Evolutionary conservation across 768 basidiomycete species (phyloP).

Genomic region (Pisolithus tinctorius): DNA sequence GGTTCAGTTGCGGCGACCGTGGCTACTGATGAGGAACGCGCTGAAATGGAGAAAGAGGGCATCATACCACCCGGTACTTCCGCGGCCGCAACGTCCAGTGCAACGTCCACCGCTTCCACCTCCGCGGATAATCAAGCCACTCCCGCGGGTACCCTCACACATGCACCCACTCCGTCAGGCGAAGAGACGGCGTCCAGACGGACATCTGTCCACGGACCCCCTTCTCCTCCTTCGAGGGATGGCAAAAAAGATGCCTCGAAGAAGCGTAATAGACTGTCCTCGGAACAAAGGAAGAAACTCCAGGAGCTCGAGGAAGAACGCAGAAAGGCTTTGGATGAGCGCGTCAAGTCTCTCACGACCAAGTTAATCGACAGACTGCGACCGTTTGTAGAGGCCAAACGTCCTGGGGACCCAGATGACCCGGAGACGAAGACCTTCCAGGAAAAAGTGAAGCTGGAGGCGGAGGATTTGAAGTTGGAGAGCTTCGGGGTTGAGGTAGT

Average conservation of each 20-base stretch:
- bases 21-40: conserved; percentile 90
- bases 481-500: conserved; percentile 93
- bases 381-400: conserved; percentile 86
- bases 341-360: conserved; percentile 64
- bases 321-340: conserved; percentile 69
- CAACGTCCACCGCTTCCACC: conserved; percentile 9
- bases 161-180: conserved; percentile 14
- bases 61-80: conserved; percentile 24
- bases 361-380: conserved; percentile 83
- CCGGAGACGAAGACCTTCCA: conserved; percentile 78
- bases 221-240: conserved; percentile 26
- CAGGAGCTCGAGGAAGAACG: conserved; percentile 78
- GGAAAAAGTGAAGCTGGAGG: conserved; percentile 70
- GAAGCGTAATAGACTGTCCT: conserved; percentile 50
- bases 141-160: conserved; percentile 9
- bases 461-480: conserved; percentile 93
- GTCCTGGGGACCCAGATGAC: conserved; percentile 75
- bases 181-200: conserved; percentile 16
- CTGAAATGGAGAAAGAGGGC: conserved; percentile 73
- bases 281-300: conserved; percentile 82
- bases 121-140: conserved; percentile 4
- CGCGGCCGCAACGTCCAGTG: conserved; percentile 8
- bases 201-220: conserved; percentile 6
- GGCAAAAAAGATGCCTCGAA: conserved; percentile 31
- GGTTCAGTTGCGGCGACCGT: conserved; percentile 77